Evolutionary conservation across 352 stramenopile species (phyloP).

Genomic region (Phytopythium chamaehyphon): DNA sequence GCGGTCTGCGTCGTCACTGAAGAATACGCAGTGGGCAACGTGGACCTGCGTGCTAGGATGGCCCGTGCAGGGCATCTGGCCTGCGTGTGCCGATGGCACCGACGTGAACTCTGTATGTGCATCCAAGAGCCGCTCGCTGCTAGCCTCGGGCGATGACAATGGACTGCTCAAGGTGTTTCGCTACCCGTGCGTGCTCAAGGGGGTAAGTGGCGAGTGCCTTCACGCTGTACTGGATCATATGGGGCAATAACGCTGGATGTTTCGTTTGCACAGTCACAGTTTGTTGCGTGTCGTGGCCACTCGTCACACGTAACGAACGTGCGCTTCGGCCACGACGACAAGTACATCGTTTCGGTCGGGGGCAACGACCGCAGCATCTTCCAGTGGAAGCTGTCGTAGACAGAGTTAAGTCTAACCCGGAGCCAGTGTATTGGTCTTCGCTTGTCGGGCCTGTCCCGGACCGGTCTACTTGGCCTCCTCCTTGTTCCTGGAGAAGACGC

Average conservation of each 20-base stretch:
- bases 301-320: constrained; percentile 82
- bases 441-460: not conserved
- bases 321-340: constrained; percentile 78
- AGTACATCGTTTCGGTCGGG: constrained; percentile 74
- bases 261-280: constrained; percentile 34
- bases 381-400: constrained; percentile 69
- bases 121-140: constrained; percentile 54
- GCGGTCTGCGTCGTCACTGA: constrained; percentile 56
- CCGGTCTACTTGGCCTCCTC: constrained; percentile 21
- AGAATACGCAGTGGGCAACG: constrained; percentile 86
- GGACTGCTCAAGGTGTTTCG: constrained; percentile 85
- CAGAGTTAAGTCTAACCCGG: not conserved
- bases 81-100: constrained; percentile 70
- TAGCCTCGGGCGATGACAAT: constrained; percentile 81
- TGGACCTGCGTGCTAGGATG: constrained; percentile 89
- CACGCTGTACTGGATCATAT: too few species aligned
- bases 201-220: constrained; percentile 24
- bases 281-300: constrained; percentile 54
- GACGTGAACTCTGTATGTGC: constrained; percentile 81
- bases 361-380: constrained; percentile 86
- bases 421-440: constrained; percentile 1
- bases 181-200: constrained; percentile 74
- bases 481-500: constrained; percentile 48
- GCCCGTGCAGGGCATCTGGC: constrained; percentile 91
- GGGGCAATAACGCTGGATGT: not conserved